Percentiles rank a stretch among this genome's conserved stretches.
Evolutionary conservation across 495 filamentous ascomycete species (phyloP).

Genomic region (Neurospora hispaniola): DNA sequence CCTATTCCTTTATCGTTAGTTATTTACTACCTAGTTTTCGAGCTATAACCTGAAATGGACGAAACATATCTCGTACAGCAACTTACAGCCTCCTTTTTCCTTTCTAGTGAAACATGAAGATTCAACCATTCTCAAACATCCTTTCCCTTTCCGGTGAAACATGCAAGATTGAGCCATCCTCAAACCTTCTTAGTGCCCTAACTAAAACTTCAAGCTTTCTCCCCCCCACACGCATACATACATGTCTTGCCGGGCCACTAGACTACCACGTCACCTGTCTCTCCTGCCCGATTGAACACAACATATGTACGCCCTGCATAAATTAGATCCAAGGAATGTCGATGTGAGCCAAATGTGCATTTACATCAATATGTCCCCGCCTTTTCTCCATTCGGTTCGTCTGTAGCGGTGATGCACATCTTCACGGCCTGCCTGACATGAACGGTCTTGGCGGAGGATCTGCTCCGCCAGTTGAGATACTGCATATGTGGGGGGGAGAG

Average conservation of each 20-base stretch:
- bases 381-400: not conserved
- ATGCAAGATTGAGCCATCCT: no score
- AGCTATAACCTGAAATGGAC: slow-evolving; percentile 2
- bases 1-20: not conserved
- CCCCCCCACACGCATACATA: not conserved
- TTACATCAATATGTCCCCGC: not conserved
- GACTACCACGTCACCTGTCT: not conserved
- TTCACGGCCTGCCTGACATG: not conserved
- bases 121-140: no score
- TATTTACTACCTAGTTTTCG: not conserved
- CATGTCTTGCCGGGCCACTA: no score
- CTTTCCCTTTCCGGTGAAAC: no score
- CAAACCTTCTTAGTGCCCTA: no score
- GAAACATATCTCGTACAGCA: not conserved
- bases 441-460: not conserved
- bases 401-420: not conserved
- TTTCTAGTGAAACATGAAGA: no score
- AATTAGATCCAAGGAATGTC: not conserved
- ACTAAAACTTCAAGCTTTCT: not conserved
- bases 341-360: not conserved
- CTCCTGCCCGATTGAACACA: not conserved
- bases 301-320: not conserved
- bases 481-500: no score
- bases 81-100: no score
- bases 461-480: not conserved